phyloP scores from a whole-genome alignment of 441 rosid genomes.

The Pelargonium cotyledonis region DNA sequence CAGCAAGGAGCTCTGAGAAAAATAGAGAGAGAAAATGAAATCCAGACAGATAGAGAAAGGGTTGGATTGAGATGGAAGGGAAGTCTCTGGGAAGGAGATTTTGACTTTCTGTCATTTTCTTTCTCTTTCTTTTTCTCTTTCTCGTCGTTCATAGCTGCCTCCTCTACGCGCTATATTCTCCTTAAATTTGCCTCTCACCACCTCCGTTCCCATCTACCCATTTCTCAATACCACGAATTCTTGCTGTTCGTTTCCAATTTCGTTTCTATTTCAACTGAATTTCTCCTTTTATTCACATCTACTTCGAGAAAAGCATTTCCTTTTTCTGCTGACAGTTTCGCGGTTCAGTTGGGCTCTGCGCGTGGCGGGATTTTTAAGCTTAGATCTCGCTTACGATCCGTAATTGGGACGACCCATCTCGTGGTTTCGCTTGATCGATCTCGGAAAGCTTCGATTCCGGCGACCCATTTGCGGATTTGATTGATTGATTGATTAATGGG shows the following conservation, averaged over 20 bases:
- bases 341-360: not conserved
- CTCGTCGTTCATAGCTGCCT: not conserved
- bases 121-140: conserved; percentile 17
- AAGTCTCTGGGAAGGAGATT: conserved; percentile 30
- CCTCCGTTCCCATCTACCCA: not conserved
- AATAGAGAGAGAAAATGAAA: not conserved
- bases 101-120: conserved; percentile 17
- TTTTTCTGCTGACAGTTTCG: too few relatives aligned
- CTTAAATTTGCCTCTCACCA: not conserved
- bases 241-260: not conserved
- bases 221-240: not conserved
- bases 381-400: not conserved
- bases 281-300: too few relatives aligned
- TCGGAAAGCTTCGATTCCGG: not conserved
- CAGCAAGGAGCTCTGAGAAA: not conserved
- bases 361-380: not conserved
- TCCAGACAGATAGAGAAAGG: conserved; percentile 13
- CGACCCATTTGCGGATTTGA: not conserved
- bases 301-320: too few relatives aligned
- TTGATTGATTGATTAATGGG: conserved; percentile 44
- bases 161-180: conserved; percentile 9
- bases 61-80: conserved; percentile 6
- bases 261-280: not conserved
- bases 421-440: not conserved
- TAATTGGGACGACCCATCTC: not conserved